These are phyloP conservation scores for Terfezia claveryi DNA, from an alignment of 495 filamentous ascomycete genomes.

Conservation along the genomic window DNA sequence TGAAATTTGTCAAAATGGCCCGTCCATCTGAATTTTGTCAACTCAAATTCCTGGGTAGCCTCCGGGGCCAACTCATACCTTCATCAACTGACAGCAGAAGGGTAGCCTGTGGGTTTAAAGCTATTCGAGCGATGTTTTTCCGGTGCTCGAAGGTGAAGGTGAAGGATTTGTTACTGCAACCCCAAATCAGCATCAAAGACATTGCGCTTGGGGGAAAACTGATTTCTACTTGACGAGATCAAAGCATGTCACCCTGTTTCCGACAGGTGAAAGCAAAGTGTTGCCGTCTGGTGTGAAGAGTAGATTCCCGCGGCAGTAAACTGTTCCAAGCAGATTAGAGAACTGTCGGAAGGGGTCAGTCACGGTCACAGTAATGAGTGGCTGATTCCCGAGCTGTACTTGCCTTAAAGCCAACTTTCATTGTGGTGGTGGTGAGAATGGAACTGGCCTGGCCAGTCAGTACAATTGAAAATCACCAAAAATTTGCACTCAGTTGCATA, in stretches of 20 bases:
- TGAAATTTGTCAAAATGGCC: constrained; percentile 75
- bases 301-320: constrained; percentile 91
- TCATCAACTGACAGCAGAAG: constrained; percentile 81
- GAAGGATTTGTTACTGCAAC: constrained; percentile 69
- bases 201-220: background rate
- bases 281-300: constrained; percentile 93
- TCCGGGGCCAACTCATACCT: constrained; percentile 5
- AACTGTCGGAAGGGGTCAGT: constrained; percentile 6
- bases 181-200: constrained; percentile 7
- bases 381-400: background rate
- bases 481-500: background rate
- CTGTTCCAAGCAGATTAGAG: constrained; percentile 45
- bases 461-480: background rate
- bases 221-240: constrained; percentile 70
- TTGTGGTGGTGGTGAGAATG: constrained; percentile 1
- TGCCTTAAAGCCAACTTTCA: constrained; percentile 21
- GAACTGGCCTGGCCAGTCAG: too few relatives aligned
- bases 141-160: constrained; percentile 88
- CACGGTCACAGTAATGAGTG: background rate
- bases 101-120: constrained; percentile 71
- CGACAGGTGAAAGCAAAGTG: constrained; percentile 87
- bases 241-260: constrained; percentile 87
- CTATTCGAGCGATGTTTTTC: constrained; percentile 71
- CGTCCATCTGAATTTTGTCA: constrained; percentile 38
- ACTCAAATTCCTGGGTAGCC: background rate